These are phyloP conservation scores for Hypomontagnella monticulosa DNA, from an alignment of 495 filamentous ascomycete species.

Conservation along the genomic window DNA sequence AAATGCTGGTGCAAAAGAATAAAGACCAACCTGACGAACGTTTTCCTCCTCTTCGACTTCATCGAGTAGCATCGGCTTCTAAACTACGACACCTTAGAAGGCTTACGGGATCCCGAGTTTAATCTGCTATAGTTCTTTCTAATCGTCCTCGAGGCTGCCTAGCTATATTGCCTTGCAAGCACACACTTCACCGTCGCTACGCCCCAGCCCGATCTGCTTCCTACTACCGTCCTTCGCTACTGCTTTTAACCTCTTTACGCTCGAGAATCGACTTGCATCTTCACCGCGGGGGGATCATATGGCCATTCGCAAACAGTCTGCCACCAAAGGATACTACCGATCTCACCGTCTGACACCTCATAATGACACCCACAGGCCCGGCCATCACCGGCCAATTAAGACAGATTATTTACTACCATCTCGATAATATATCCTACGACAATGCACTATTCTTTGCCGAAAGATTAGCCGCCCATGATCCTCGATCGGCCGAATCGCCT, in stretches of 20 bases:
- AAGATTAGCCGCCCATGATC: slow-evolving; percentile 83
- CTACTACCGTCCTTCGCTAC: background rate
- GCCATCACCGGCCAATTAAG: slow-evolving; percentile 78
- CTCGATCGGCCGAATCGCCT: slow-evolving; percentile 76
- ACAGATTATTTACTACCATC: slow-evolving; percentile 88
- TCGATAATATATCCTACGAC: slow-evolving; percentile 86
- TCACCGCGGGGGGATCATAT: slow-evolving; percentile 35
- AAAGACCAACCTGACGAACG: slow-evolving; percentile 14
- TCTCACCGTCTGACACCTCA: slow-evolving; percentile 36
- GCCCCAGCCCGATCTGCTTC: slow-evolving; percentile 1
- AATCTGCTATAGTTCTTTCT: slow-evolving; percentile 19
- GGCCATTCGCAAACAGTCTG: slow-evolving; percentile 41
- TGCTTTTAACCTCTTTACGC: slow-evolving; percentile 1
- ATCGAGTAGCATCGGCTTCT: background rate
- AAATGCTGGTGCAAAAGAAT: slow-evolving; percentile 35
- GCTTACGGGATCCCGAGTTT: slow-evolving; percentile 12
- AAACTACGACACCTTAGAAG: background rate
- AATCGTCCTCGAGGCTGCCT: slow-evolving; percentile 16
- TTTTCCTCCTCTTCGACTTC: slow-evolving; percentile 29
- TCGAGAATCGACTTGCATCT: slow-evolving; percentile 21
- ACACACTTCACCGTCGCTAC: background rate
- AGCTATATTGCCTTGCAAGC: slow-evolving; percentile 1
- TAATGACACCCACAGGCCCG: slow-evolving; percentile 75
- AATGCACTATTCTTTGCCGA: slow-evolving; percentile 94
- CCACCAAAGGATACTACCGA: slow-evolving; percentile 11